Conservation (phyloP, 1,284 basidiomycete genomes). For the Irpex sp. region DNA sequence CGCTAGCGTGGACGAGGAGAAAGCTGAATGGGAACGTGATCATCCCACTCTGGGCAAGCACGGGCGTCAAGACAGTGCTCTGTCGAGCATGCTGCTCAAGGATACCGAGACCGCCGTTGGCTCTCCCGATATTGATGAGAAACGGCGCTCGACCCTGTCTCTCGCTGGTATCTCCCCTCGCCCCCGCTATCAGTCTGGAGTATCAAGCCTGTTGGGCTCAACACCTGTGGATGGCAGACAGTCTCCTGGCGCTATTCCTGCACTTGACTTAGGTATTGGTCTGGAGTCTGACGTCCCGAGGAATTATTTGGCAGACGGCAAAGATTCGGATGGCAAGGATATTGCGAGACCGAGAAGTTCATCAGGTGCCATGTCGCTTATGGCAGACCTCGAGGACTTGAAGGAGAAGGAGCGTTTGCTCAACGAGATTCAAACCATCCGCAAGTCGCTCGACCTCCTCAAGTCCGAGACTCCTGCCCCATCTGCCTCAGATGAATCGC, state of each 20-base stretch:
- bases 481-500: conserved; percentile 53
- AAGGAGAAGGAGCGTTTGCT: conserved; percentile 67
- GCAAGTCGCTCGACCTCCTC: conserved; percentile 71
- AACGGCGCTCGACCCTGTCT: conserved; percentile 45
- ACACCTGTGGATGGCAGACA: conserved; percentile 64
- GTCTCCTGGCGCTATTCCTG: conserved; percentile 57
- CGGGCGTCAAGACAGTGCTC: conserved; percentile 60
- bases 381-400: conserved; percentile 50
- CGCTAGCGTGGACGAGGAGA: conserved; percentile 64
- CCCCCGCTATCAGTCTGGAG: conserved; percentile 55
- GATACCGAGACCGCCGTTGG: conserved; percentile 30
- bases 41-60: conserved; percentile 65
- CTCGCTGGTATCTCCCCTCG: conserved; percentile 45
- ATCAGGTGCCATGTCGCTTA: conserved; percentile 32
- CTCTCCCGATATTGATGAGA: conserved; percentile 44
- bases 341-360: not conserved
- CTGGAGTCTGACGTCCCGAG: conserved; percentile 71
- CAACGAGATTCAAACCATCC: conserved; percentile 73
- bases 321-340: not conserved
- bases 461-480: conserved; percentile 62
- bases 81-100: conserved; percentile 35
- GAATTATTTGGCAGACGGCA: conserved; percentile 46
- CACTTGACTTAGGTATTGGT: conserved; percentile 68
- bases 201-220: conserved; percentile 62
- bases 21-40: conserved; percentile 83